Evolutionary conservation across 2,329 filamentous ascomycete genomes (phyloP).

Genomic region (Incumbomyces lentus): DNA sequence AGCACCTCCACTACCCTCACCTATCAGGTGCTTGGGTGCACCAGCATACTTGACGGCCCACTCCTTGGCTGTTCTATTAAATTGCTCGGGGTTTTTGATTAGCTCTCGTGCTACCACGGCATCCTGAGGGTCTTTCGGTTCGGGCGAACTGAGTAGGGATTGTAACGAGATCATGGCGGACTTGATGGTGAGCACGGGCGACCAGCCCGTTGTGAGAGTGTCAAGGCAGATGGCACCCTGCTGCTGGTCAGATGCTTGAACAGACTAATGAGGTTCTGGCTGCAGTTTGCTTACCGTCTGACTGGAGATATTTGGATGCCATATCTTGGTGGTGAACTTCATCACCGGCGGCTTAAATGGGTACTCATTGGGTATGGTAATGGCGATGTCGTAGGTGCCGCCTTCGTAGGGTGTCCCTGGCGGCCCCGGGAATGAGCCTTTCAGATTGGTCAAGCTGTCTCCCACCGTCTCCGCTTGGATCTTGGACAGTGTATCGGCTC

Average conservation of each 20-base stretch:
- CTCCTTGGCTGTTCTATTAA: conserved; percentile 71
- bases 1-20: conserved; percentile 43
- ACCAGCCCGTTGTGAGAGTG: conserved; percentile 82
- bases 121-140: conserved; percentile 94
- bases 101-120: conserved; percentile 91
- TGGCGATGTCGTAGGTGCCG: conserved; percentile 71
- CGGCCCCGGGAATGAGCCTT: conserved; percentile 73
- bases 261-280: no score
- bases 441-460: conserved; percentile 68
- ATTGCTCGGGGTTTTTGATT: conserved; percentile 64
- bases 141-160: conserved; percentile 82
- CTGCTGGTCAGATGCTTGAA: conserved; percentile 8
- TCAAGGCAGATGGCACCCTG: conserved; percentile 96
- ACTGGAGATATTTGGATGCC: conserved; percentile 94
- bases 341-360: conserved; percentile 88
- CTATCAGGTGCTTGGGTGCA: conserved; percentile 52
- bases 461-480: conserved; percentile 58
- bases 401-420: conserved; percentile 90
- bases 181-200: conserved; percentile 91
- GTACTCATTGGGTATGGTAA: conserved; percentile 77
- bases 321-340: conserved; percentile 86
- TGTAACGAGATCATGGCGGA: conserved; percentile 87
- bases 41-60: conserved; percentile 81
- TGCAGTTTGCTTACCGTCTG: conserved; percentile 58
- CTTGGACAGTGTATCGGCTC: conserved; percentile 60